Percentiles rank a stretch among this genome's conserved stretches.
These are phyloP conservation scores for Kappamyces sp. DNA, from an alignment of 192 early-diverging fungal genomes.

Conservation along the genomic window DNA sequence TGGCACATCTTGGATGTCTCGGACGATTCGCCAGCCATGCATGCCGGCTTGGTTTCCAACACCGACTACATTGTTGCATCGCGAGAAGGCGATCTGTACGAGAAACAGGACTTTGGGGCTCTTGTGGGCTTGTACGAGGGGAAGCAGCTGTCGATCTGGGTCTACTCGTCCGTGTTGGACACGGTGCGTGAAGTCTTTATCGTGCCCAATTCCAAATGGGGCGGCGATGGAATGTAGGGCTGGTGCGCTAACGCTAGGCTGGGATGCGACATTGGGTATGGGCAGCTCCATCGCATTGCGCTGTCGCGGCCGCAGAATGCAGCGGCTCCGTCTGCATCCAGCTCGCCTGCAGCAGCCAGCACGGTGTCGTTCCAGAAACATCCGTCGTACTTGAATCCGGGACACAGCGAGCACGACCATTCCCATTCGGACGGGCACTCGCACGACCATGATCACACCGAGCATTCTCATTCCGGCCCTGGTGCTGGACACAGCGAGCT, in stretches of 20 bases:
- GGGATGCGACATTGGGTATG: slow-evolving; percentile 70
- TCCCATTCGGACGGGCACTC: too few species aligned
- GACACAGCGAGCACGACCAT: too few species aligned
- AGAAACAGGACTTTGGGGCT: slow-evolving; percentile 58
- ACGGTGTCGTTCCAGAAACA: too few species aligned
- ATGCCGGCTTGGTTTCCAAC: slow-evolving; percentile 58
- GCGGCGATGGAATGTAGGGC: slow-evolving; percentile 47
- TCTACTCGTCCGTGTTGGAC: slow-evolving; percentile 63
- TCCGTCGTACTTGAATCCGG: too few species aligned
- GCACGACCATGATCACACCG: too few species aligned
- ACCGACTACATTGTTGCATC: slow-evolving; percentile 72
- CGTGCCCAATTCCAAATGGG: slow-evolving; percentile 62
- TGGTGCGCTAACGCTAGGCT: slow-evolving; percentile 21
- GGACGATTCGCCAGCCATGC: slow-evolving; percentile 60
- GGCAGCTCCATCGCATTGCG: slow-evolving; percentile 38
- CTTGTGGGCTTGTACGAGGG: slow-evolving; percentile 57
- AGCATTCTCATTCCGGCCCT: neutral
- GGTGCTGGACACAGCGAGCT: neutral
- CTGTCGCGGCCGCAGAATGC: neutral
- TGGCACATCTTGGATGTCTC: slow-evolving; percentile 65
- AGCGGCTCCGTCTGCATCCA: neutral
- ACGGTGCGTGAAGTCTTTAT: slow-evolving; percentile 62
- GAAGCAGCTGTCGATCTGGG: slow-evolving; percentile 54
- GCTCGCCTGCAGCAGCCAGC: neutral
- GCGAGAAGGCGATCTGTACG: slow-evolving; percentile 49